Conservation (phyloP, 1,139 yeast species). For the Arxiozyma telluris region DNA sequence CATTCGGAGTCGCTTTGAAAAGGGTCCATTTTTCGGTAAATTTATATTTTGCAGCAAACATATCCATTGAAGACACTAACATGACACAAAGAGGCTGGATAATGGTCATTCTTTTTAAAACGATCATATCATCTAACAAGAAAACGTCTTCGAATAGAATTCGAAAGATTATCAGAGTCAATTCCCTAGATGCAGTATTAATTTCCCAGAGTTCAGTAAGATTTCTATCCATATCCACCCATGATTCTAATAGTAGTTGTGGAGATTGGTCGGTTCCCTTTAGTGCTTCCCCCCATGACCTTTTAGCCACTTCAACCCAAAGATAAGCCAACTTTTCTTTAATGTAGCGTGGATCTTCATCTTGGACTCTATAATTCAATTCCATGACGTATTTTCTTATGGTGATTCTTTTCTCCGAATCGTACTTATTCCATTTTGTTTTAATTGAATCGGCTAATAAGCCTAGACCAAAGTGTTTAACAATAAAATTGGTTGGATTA, state of each 20-base stretch:
- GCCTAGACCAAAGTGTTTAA: conserved; percentile 85
- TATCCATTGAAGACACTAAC: conserved; percentile 62
- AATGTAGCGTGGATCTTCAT: conserved; percentile 78
- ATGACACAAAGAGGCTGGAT: conserved; percentile 78
- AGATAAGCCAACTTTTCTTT: conserved; percentile 82
- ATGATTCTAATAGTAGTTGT: conserved; percentile 55
- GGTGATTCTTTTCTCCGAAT: conserved; percentile 56
- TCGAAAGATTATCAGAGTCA: conserved; percentile 67
- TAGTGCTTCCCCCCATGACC: conserved; percentile 71
- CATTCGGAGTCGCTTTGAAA: conserved; percentile 60
- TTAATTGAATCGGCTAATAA: conserved; percentile 66
- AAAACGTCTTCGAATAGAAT: conserved; percentile 93
- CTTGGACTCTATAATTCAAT: conserved; percentile 49
- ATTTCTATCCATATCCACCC: conserved; percentile 82
- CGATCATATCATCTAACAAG: conserved; percentile 82
- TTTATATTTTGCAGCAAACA: conserved; percentile 61
- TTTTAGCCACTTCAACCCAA: conserved; percentile 91
- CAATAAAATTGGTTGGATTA: conserved; percentile 55
- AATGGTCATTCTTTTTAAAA: conserved; percentile 68
- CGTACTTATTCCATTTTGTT: conserved; percentile 45
- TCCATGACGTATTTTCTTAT: conserved; percentile 80
- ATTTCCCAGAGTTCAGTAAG: conserved; percentile 67
- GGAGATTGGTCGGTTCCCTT: conserved; percentile 31
- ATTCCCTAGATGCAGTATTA: conserved; percentile 56
- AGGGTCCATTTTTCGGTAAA: conserved; percentile 53